These are phyloP conservation scores for Yamadazyma dushanensis DNA, from an alignment of 1,139 yeast genomes.

Conservation along the genomic window DNA sequence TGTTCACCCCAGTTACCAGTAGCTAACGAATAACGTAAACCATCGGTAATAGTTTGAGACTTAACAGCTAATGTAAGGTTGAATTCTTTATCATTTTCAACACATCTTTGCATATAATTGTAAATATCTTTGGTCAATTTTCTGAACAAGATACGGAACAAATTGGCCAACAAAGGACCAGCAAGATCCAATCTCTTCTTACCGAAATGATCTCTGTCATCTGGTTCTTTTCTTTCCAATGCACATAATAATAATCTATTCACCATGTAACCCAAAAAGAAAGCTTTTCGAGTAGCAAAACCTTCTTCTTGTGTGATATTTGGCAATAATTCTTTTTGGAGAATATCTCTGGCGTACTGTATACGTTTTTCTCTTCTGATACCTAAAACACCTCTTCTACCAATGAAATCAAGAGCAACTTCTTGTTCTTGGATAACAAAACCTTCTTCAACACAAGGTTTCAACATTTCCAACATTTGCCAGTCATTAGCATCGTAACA, in stretches of 20 bases:
- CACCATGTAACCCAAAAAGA: conserved; percentile 96
- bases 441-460: conserved; percentile 99
- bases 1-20: conserved; percentile 99
- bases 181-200: conserved; percentile 97
- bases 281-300: conserved; percentile 93
- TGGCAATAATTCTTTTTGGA: conserved; percentile 94
- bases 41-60: conserved; percentile 95
- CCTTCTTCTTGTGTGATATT: conserved; percentile 98
- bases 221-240: conserved; percentile 94
- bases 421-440: conserved; percentile 97
- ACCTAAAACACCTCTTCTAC: conserved; percentile 97
- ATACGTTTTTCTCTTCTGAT: conserved; percentile 97
- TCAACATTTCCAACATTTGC: conserved; percentile 99
- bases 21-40: conserved; percentile 94
- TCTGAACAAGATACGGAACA: conserved; percentile 91
- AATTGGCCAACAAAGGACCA: conserved; percentile 93
- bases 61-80: conserved; percentile 95
- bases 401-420: conserved; percentile 95
- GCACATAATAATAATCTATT: conserved; percentile 93
- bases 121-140: conserved; percentile 92
- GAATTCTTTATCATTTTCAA: conserved; percentile 95
- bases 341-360: conserved; percentile 93
- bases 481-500: conserved; percentile 97
- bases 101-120: conserved; percentile 98
- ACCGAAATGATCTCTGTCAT: conserved; percentile 99